Evolutionary conservation across 106 monocot species (phyloP).

Genomic region (Dendrobium huoshanense): DNA sequence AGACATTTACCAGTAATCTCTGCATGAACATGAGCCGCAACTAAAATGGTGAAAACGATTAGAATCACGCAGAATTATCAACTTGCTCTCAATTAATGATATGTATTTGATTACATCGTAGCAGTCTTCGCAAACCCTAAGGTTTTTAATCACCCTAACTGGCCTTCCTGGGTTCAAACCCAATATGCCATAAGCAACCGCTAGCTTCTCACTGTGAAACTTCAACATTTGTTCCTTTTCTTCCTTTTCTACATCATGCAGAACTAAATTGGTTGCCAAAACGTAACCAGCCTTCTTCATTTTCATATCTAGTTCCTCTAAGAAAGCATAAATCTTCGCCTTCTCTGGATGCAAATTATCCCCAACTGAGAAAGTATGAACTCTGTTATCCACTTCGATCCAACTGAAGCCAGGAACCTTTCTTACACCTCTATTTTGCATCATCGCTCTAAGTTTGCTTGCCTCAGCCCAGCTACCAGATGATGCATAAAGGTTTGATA

Average conservation of each 20-base stretch:
- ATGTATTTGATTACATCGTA: conserved; percentile 56
- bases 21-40: conserved; percentile 56
- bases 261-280: conserved; percentile 43
- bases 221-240: conserved; percentile 71
- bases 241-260: conserved; percentile 79
- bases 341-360: conserved; percentile 57
- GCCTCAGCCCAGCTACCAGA: conserved; percentile 52
- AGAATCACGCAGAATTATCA: conserved; percentile 69
- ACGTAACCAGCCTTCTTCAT: conserved; percentile 62
- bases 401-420: conserved; percentile 75
- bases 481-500: conserved; percentile 60
- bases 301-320: conserved; percentile 41
- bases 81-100: conserved; percentile 45
- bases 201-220: conserved; percentile 72
- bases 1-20: conserved; percentile 58
- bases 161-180: conserved; percentile 41
- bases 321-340: conserved; percentile 48
- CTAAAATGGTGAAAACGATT: conserved; percentile 79
- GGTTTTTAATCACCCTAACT: conserved; percentile 65
- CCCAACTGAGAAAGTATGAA: conserved; percentile 65
- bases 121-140: conserved; percentile 64
- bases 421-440: conserved; percentile 55
- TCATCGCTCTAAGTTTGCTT: conserved; percentile 42
- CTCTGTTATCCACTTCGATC: conserved; percentile 62
- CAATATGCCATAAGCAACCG: conserved; percentile 60